These are phyloP conservation scores for Vitis cinerea DNA, from an alignment of 164 flowering plant species.

Conservation along the genomic window DNA sequence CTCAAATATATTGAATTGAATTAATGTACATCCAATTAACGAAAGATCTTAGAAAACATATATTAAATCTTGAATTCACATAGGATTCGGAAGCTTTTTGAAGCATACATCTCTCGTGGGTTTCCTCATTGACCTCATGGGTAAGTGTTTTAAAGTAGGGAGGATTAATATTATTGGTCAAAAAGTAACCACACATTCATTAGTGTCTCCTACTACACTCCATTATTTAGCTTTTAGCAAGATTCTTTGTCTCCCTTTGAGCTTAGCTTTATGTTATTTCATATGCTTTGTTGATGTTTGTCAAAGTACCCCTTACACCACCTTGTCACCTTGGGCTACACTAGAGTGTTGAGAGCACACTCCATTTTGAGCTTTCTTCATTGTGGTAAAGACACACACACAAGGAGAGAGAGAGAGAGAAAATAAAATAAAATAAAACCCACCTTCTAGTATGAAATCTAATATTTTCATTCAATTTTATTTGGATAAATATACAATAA, in stretches of 20 bases:
- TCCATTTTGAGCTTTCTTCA: too few relatives aligned
- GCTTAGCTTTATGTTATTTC: conserved; percentile 50
- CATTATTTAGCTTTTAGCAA: conserved; percentile 54
- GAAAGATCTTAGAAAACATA: not conserved
- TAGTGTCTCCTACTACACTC: conserved; percentile 50
- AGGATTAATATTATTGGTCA: conserved; percentile 34
- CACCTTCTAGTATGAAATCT: too few relatives aligned
- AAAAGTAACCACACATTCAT: conserved; percentile 43
- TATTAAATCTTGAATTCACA: conserved; percentile 17
- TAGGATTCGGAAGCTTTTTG: conserved; percentile 42
- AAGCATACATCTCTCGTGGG: conserved; percentile 16
- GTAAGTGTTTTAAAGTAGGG: conserved; percentile 3
- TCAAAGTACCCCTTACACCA: conserved; percentile 24
- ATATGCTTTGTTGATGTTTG: conserved; percentile 37
- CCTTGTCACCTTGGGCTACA: conserved; percentile 1
- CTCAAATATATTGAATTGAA: too few relatives aligned
- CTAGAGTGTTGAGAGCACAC: too few relatives aligned
- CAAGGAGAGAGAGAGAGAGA: too few relatives aligned
- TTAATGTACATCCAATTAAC: too few relatives aligned
- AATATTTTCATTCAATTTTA: too few relatives aligned
- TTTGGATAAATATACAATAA: not conserved
- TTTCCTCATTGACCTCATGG: conserved; percentile 37
- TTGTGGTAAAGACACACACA: too few relatives aligned
- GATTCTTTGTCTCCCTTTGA: conserved; percentile 57
- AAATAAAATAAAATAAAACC: too few relatives aligned